Evolutionary conservation across 2,329 filamentous ascomycete species (phyloP), one percentile per base, ranked within the genome.

Genomic region (Aspergillus hiratsukae): DNA sequence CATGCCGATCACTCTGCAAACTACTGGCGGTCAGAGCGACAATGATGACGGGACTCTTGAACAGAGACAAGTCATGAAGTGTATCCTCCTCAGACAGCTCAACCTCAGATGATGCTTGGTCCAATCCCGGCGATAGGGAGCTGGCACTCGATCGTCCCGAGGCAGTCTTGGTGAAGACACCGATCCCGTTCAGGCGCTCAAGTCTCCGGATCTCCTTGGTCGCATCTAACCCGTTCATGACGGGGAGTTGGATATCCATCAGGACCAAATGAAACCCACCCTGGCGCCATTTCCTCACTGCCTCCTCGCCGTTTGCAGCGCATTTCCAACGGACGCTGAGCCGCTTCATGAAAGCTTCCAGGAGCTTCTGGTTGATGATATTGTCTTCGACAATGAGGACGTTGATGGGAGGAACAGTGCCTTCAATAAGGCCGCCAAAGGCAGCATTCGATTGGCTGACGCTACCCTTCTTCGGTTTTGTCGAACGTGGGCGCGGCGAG

Each of bases 381-480:
- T 99, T 99, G 77, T 99, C 94, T 77, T 99, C 94, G 14, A 99
- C 94, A 58, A 99, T 96, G 46, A 99, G 81, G 7, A 97, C 92
- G 65, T 96, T 97, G 76, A 99, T 97, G 1, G 94, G 93, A 7
- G 94, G 94, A 0, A 97, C 91, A 1, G 87, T 87, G 53, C 87
- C 88, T 64, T 93, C 91, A 28, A 96, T 82, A 66, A 90, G 81
- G 29, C 84, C 86, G 3, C 86, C 80, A 27, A 58, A 88, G 68
- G 67, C 70, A 8, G 70, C 69, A 51, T 68, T 66, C 21, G 64
- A 56, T 37, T 69, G 70, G 51, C 66, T 63, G 55, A 58, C 67
- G 56, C 68, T 70, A 50, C 63, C 60, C 49, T 69, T 69, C 57
- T 72, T 78, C 63, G 59, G 59, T 55, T 67, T 75, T 67, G 56